Percentiles rank a stretch among this genome's conserved stretches.
These are phyloP conservation scores for Nothopassalora personata DNA, from an alignment of 2,329 filamentous ascomycete species.

Conservation along the genomic window DNA sequence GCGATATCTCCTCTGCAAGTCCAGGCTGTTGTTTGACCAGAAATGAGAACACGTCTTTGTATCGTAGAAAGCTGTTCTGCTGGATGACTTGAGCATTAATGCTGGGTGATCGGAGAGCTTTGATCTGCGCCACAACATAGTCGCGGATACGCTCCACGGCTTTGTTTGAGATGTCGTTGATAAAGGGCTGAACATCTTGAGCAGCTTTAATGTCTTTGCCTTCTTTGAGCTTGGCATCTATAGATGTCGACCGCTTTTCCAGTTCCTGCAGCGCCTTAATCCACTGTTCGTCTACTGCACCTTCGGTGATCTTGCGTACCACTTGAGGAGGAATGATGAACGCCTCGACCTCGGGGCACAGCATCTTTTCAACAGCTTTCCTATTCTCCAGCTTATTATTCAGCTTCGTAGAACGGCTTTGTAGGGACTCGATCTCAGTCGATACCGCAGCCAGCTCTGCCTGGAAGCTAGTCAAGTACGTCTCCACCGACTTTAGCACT, in stretches of 20 bases:
- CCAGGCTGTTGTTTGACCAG: slow-evolving; percentile 73
- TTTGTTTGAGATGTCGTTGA: slow-evolving; percentile 79
- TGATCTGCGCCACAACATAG: slow-evolving; percentile 90
- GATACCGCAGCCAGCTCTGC: slow-evolving; percentile 89
- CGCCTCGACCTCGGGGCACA: slow-evolving; percentile 86
- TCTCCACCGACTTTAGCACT: slow-evolving; percentile 86
- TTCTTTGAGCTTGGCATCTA: slow-evolving; percentile 62
- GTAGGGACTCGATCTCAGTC: slow-evolving; percentile 88
- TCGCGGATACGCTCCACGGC: slow-evolving; percentile 92
- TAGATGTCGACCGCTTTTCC: slow-evolving; percentile 67
- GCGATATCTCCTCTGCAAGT: slow-evolving; percentile 83
- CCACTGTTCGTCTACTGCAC: slow-evolving; percentile 85
- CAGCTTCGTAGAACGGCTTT: slow-evolving; percentile 75
- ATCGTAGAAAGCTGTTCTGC: slow-evolving; percentile 81
- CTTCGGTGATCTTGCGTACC: slow-evolving; percentile 80
- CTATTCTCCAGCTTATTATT: slow-evolving; percentile 84
- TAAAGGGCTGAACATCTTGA: slow-evolving; percentile 75
- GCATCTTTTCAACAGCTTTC: slow-evolving; percentile 77
- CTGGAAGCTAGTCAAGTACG: slow-evolving; percentile 86
- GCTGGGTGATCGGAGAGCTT: slow-evolving; percentile 85
- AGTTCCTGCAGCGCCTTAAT: slow-evolving; percentile 76
- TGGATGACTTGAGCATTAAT: slow-evolving; percentile 98
- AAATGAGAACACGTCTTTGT: slow-evolving; percentile 83
- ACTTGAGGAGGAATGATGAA: slow-evolving; percentile 80
- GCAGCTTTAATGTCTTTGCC: slow-evolving; percentile 66